These are phyloP conservation scores for Exophiala sideris DNA, from an alignment of 2,329 filamentous ascomycete species.

Conservation along the genomic window DNA sequence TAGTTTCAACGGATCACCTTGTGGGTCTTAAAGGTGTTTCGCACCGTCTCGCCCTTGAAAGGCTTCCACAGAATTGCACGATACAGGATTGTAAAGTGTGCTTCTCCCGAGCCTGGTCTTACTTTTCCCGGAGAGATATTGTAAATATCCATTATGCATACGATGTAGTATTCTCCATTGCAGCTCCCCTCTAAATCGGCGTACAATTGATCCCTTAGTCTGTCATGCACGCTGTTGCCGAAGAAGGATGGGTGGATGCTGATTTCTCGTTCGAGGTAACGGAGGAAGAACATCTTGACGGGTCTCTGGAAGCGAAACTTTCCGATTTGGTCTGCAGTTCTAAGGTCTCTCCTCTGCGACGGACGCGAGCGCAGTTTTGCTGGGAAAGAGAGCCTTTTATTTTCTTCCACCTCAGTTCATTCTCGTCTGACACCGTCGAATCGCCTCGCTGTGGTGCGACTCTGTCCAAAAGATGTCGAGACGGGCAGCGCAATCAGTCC, in stretches of 20 bases:
- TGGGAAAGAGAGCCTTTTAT: background rate
- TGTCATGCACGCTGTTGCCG: conserved; percentile 85
- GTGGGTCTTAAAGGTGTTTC: background rate
- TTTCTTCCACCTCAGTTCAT: conserved; percentile 9
- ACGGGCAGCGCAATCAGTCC: no score
- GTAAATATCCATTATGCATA: conserved; percentile 95
- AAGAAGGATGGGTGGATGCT: conserved; percentile 97
- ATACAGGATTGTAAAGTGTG: conserved; percentile 92
- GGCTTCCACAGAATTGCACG: conserved; percentile 96
- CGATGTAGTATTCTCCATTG: conserved; percentile 94
- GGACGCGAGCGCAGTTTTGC: no score
- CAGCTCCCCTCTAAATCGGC: conserved; percentile 94
- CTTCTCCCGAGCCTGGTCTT: conserved; percentile 83
- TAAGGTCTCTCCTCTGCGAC: no score
- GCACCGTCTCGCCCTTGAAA: conserved; percentile 93
- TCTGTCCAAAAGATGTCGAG: no score
- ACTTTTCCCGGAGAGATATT: conserved; percentile 93
- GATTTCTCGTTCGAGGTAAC: conserved; percentile 92
- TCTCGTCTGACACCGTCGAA: background rate
- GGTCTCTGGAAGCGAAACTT: background rate
- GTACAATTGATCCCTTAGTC: conserved; percentile 83
- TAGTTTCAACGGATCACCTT: background rate
- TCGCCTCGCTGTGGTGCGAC: no score
- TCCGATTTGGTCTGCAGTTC: background rate
- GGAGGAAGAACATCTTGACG: conserved; percentile 85